phyloP scores from a whole-genome alignment of 2,329 filamentous ascomycete genomes.

The Thelonectria olida region DNA sequence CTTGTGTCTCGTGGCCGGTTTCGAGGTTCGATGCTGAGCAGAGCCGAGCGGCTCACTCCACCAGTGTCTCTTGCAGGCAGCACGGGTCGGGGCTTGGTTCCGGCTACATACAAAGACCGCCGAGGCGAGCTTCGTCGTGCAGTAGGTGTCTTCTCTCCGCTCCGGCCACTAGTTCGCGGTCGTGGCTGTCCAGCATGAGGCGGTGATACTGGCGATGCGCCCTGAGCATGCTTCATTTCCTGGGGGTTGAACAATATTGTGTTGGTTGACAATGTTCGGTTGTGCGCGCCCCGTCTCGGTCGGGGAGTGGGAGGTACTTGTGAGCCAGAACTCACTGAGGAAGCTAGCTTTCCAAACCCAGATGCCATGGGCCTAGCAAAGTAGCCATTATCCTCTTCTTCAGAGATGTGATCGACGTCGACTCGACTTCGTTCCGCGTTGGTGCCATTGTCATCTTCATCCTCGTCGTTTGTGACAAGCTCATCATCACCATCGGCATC shows the following conservation, averaged over 20 bases:
- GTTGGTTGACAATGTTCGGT: slow-evolving; percentile 79
- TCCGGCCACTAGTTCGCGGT: slow-evolving; percentile 49
- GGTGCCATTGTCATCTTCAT: slow-evolving; percentile 64
- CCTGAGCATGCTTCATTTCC: slow-evolving; percentile 48
- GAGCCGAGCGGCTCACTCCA: slow-evolving; percentile 52
- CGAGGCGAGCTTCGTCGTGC: slow-evolving; percentile 58
- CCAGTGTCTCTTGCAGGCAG: slow-evolving; percentile 54
- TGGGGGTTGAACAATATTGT: slow-evolving; percentile 87
- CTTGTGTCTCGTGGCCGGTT: slow-evolving; percentile 50
- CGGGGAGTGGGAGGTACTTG: slow-evolving; percentile 45
- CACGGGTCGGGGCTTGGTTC: slow-evolving; percentile 66
- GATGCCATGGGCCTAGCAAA: slow-evolving; percentile 62
- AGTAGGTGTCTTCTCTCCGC: slow-evolving; percentile 48
- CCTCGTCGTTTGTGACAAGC: slow-evolving; percentile 82
- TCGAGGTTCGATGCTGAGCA: slow-evolving; percentile 61
- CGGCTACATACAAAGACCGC: slow-evolving; percentile 52
- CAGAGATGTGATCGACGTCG: slow-evolving; percentile 41
- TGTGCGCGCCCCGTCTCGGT: slow-evolving; percentile 62
- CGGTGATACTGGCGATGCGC: slow-evolving; percentile 56
- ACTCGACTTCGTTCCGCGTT: slow-evolving; percentile 49
- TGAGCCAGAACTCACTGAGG: slow-evolving; percentile 44
- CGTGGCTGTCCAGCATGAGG: slow-evolving; percentile 43
- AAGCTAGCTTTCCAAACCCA: slow-evolving; percentile 50
- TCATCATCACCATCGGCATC: slow-evolving; percentile 93
- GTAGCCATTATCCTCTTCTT: slow-evolving; percentile 59